Evolutionary conservation across 345 rosid genomes (phyloP), one percentile per base, ranked within the genome.

Genomic region (Hibiscus syriacus): DNA sequence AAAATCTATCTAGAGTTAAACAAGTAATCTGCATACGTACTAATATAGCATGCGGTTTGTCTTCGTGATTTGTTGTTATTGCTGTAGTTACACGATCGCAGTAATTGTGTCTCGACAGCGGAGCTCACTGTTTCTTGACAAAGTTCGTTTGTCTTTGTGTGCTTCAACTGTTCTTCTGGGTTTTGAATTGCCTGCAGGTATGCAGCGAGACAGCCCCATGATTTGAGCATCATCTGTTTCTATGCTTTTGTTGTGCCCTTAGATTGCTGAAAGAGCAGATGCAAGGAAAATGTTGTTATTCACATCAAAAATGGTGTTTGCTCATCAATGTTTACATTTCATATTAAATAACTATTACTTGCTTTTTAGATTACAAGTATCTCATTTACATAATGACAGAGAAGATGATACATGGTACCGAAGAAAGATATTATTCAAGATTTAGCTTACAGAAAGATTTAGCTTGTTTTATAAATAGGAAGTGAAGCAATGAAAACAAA

Each of bases 51-150:
- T 39, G 45, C 19, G 59, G 70, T 13, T 49, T 36, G 45, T n/a
- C 36, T 20, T 19, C 39, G 17, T 54, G 0, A 12, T 54, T 5
- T 68, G 27, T 45, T 71, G 59, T 58, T 56, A 16, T 39, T 66
- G 64, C 5, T 71, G 80, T 66, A 52, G 43, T 74, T 34, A 1
- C 67, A 74, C 56, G 70, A 63, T 64, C 20, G 55, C 57, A 17
- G 57, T 66, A 66, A 69, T 46, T 19, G 53, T 59, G 25, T 38
- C 20, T 32, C 67, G 59, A 39, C 53, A 59, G 73, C 23, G 69
- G 27, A 70, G 67, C 70, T 70, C 62, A 54, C 30, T 66, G 5
- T 61, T 39, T 71, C 53, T 43, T n/a, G 50, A 23, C 52, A 53
- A 11, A 8, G 54, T 34, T 23, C 56, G 23, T 39, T 26, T 63